These are phyloP conservation scores for Calonectria leucothoes DNA, from an alignment of 2,329 filamentous ascomycete genomes.

Conservation along the genomic window DNA sequence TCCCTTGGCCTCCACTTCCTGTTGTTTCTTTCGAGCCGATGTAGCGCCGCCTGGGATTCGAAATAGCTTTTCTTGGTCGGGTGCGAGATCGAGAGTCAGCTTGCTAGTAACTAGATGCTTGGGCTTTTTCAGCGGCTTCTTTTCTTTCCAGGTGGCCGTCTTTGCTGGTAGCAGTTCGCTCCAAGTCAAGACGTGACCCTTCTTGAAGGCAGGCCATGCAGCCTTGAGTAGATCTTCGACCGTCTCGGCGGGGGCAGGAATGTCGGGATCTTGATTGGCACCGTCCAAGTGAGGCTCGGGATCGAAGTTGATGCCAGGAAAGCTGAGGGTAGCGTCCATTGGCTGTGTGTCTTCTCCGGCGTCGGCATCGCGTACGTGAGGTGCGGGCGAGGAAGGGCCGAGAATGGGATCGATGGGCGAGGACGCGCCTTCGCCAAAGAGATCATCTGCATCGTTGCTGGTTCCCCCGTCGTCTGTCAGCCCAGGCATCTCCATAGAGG, in stretches of 20 bases:
- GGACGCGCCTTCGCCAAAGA: conserved; percentile 74
- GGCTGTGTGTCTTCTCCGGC: conserved; percentile 48
- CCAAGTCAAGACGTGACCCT: conserved; percentile 80
- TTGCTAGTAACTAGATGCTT: conserved; percentile 89
- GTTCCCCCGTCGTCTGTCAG: conserved; percentile 70
- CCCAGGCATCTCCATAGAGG: conserved; percentile 62
- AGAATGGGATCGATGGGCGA: conserved; percentile 59
- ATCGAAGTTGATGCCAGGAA: conserved; percentile 60
- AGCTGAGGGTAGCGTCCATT: conserved; percentile 47
- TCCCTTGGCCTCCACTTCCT: conserved; percentile 64
- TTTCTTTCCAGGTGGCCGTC: conserved; percentile 80
- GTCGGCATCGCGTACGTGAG: conserved; percentile 55
- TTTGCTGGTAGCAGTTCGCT: conserved; percentile 86
- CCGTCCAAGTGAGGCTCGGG: conserved; percentile 57
- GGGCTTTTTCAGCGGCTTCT: conserved; percentile 81
- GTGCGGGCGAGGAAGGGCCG: conserved; percentile 57
- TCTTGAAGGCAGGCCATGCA: conserved; percentile 84
- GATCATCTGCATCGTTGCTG: conserved; percentile 72
- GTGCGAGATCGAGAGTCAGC: conserved; percentile 84
- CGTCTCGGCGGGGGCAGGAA: conserved; percentile 78
- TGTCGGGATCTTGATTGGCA: conserved; percentile 70
- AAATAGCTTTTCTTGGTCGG: conserved; percentile 89
- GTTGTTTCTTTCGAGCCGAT: conserved; percentile 64
- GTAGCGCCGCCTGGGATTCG: conserved; percentile 74
- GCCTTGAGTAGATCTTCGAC: conserved; percentile 81